Percentiles rank a stretch among this genome's conserved stretches.
Evolutionary conservation across 352 stramenopile genomes (phyloP).

Genomic region (Thraustotheca clavata): DNA sequence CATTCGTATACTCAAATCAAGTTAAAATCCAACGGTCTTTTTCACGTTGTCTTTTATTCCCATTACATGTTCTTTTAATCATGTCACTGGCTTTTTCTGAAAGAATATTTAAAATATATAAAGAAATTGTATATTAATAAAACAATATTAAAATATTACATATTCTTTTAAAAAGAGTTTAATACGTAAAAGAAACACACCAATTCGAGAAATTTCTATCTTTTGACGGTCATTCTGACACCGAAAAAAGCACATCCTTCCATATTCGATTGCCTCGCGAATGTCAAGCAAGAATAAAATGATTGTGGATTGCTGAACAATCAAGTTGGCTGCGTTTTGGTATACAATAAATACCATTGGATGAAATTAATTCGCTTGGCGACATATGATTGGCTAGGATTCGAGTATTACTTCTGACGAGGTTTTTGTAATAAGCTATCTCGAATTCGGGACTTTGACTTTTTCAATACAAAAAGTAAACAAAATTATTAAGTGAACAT

Average conservation of each 20-base stretch:
- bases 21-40: not conserved
- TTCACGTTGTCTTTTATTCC: not conserved
- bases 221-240: not conserved
- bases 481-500: no score
- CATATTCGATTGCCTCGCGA: not conserved
- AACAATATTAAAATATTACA: no score
- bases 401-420: no score
- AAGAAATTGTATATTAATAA: no score
- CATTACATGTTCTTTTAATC: not conserved
- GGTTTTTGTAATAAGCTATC: no score
- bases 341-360: not conserved
- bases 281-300: not conserved
- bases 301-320: not conserved
- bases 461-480: no score
- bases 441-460: no score
- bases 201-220: not conserved
- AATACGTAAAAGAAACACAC: slow-evolving; percentile 1
- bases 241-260: no score
- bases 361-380: not conserved
- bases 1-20: slow-evolving; percentile 3
- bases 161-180: no score
- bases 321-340: not conserved
- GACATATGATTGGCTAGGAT: not conserved
- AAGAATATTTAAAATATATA: no score
- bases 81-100: slow-evolving; percentile 1